Conservation (phyloP, 768 basidiomycete genomes). For the Termitomyces bulborhizus region DNA sequence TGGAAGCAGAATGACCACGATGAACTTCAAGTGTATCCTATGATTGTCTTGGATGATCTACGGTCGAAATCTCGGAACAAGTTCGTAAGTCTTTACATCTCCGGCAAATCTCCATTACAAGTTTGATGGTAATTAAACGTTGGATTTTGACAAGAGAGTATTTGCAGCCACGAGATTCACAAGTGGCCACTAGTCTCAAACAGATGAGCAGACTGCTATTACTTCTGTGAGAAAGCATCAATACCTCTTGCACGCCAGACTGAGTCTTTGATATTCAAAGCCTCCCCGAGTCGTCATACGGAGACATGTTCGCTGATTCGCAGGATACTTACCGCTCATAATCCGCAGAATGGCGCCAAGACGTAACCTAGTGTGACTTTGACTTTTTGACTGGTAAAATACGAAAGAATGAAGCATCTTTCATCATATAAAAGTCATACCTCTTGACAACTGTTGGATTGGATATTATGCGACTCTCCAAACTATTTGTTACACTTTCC, state of each 20-base stretch:
- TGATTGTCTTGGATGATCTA: background rate
- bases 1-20: background rate
- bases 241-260: background rate
- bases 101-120: background rate
- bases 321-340: slow-evolving; percentile 8
- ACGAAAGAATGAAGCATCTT: background rate
- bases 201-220: background rate
- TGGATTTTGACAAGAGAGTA: background rate
- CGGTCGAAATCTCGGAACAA: background rate
- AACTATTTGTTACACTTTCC: slow-evolving; percentile 7
- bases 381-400: background rate
- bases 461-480: slow-evolving; percentile 7
- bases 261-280: background rate
- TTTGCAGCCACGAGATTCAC: background rate
- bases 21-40: background rate
- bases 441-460: background rate
- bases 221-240: no score
- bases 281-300: background rate
- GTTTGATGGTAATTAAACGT: no score
- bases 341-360: background rate
- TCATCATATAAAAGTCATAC: background rate
- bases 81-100: background rate
- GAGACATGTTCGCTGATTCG: background rate
- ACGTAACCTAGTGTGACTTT: background rate
- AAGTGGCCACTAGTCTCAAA: background rate